Conservation (phyloP, 2,329 filamentous ascomycete genomes). For the Epicoccum sorghinum region DNA sequence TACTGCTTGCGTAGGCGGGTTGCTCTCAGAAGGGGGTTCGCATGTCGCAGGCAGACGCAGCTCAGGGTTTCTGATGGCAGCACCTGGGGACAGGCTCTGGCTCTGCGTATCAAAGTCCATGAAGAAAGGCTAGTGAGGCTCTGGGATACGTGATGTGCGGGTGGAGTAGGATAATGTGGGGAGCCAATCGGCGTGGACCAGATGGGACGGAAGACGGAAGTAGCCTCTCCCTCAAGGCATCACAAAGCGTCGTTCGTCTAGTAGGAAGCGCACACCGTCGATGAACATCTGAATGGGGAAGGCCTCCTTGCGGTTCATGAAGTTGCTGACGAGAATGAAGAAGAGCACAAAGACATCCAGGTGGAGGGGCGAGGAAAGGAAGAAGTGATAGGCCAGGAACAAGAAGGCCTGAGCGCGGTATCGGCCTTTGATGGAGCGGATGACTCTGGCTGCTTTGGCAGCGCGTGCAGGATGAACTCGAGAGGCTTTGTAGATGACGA, state of each 20-base stretch:
- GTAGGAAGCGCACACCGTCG: slow-evolving; percentile 34
- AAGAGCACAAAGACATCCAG: slow-evolving; percentile 43
- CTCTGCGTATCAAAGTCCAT: slow-evolving; percentile 47
- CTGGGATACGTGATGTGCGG: slow-evolving; percentile 13
- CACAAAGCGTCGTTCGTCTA: slow-evolving; percentile 35
- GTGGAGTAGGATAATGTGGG: slow-evolving; percentile 15
- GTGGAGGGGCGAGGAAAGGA: slow-evolving; percentile 37
- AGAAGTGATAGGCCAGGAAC: slow-evolving; percentile 44
- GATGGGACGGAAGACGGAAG: background rate
- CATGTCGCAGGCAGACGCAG: slow-evolving; percentile 79
- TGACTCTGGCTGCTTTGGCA: slow-evolving; percentile 29
- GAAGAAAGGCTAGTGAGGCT: slow-evolving; percentile 11
- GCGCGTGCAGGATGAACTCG: slow-evolving; percentile 24
- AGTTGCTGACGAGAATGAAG: slow-evolving; percentile 46
- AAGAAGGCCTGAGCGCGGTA: slow-evolving; percentile 41
- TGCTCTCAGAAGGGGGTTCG: slow-evolving; percentile 76
- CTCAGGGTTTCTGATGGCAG: slow-evolving; percentile 46
- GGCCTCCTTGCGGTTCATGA: slow-evolving; percentile 41
- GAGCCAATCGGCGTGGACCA: slow-evolving; percentile 35
- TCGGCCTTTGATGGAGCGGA: slow-evolving; percentile 37
- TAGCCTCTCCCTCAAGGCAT: slow-evolving; percentile 23
- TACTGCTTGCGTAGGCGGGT: slow-evolving; percentile 75
- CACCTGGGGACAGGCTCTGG: slow-evolving; percentile 46
- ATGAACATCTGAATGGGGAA: slow-evolving; percentile 35
- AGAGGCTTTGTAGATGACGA: slow-evolving; percentile 21